A percentile compares a stretch with the other conserved stretches of the same genome.
Evolutionary conservation across 2,329 filamentous ascomycete species (phyloP).

Genomic region (Aureobasidium sp.): DNA sequence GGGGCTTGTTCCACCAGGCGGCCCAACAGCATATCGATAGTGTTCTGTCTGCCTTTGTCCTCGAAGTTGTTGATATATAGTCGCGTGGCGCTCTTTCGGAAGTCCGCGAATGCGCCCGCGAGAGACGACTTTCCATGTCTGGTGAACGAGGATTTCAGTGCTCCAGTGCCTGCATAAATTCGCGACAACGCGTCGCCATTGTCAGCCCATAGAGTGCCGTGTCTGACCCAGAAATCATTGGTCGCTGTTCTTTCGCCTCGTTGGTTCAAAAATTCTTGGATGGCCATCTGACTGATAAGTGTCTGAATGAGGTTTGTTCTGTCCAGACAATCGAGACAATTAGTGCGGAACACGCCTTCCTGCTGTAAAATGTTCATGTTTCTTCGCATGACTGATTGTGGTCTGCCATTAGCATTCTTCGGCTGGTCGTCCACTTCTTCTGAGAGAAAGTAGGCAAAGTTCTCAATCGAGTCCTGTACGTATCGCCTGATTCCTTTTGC

Average conservation of each 20-base stretch:
- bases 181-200: slow-evolving; percentile 91
- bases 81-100: slow-evolving; percentile 85
- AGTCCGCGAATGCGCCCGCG: slow-evolving; percentile 88
- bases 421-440: slow-evolving; percentile 58
- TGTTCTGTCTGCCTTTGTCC: slow-evolving; percentile 86
- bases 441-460: slow-evolving; percentile 87
- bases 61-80: slow-evolving; percentile 98
- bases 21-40: slow-evolving; percentile 90
- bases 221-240: slow-evolving; percentile 83
- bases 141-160: slow-evolving; percentile 91
- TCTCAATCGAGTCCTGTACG: slow-evolving; percentile 71
- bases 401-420: slow-evolving; percentile 34
- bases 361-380: slow-evolving; percentile 74
- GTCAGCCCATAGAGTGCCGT: slow-evolving; percentile 93
- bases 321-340: slow-evolving; percentile 93
- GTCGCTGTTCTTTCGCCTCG: slow-evolving; percentile 56
- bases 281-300: slow-evolving; percentile 86
- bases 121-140: slow-evolving; percentile 92
- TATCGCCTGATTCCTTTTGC: slow-evolving; percentile 76
- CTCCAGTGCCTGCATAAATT: slow-evolving; percentile 94
- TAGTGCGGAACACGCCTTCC: slow-evolving; percentile 91
- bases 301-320: slow-evolving; percentile 95
- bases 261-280: slow-evolving; percentile 76
- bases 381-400: slow-evolving; percentile 31
- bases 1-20: slow-evolving; percentile 74